Conservation (phyloP, 2,329 filamentous ascomycete genomes). For the Thielaviopsis punctulata region DNA sequence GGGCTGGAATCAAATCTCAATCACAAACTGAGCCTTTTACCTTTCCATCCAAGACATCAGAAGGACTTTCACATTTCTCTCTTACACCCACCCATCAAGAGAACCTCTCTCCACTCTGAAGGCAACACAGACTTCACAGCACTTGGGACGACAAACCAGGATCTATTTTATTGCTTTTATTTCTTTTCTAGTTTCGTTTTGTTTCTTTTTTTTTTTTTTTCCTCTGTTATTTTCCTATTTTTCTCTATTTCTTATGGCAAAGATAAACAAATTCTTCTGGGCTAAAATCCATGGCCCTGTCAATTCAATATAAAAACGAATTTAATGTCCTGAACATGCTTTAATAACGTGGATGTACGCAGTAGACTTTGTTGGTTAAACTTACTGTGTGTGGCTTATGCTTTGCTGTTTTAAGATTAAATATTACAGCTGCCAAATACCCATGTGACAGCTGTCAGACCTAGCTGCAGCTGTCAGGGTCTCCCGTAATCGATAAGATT, state of each 20-base stretch:
- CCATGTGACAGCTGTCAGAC: background rate
- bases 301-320: background rate
- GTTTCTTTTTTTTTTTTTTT: background rate
- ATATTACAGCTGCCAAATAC: background rate
- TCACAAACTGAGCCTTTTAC: background rate
- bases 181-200: background rate
- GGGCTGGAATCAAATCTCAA: background rate
- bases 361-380: too few relatives aligned
- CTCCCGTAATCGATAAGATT: constrained; percentile 4
- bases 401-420: background rate
- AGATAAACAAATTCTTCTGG: background rate
- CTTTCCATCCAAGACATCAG: background rate
- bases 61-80: background rate
- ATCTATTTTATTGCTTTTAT: background rate
- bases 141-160: background rate
- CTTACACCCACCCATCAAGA: background rate
- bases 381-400: background rate
- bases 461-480: background rate
- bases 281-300: background rate
- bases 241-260: background rate
- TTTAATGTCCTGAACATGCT: background rate
- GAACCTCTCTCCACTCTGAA: background rate
- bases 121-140: background rate
- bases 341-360: background rate
- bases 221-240: background rate